A percentile compares a stretch with the other conserved stretches of the same genome.
Evolutionary conservation across 805 yeast genomes (phyloP).

Genomic region (Teunomyces aglyptinius): DNA sequence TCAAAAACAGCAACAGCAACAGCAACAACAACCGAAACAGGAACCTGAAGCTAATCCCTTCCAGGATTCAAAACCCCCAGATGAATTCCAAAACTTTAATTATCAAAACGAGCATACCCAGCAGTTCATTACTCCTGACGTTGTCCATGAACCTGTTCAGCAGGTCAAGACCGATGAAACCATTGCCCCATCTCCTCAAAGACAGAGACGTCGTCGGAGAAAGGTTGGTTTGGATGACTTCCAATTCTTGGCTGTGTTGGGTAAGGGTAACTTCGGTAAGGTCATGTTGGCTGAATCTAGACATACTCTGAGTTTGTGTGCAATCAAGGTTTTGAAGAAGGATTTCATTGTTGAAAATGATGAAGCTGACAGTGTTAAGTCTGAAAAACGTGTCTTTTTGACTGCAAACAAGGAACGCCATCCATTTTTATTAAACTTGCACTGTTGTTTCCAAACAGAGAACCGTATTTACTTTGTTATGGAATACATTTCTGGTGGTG

Average conservation of each 20-base stretch:
- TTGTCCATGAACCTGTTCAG: constrained; percentile 1
- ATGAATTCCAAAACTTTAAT: constrained; percentile 23
- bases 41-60: constrained; percentile 6
- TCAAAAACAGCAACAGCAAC: not conserved
- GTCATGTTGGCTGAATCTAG: constrained; percentile 96
- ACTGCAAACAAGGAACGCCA: constrained; percentile 84
- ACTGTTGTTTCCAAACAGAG: constrained; percentile 97
- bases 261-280: constrained; percentile 98
- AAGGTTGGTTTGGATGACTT: constrained; percentile 93
- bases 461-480: constrained; percentile 96
- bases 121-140: constrained; percentile 14
- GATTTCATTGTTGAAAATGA: constrained; percentile 94
- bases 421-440: constrained; percentile 88
- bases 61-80: constrained; percentile 8
- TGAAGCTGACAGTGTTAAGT: constrained; percentile 91
- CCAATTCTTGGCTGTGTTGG: constrained; percentile 89
- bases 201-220: constrained; percentile 47
- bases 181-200: constrained; percentile 17
- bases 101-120: constrained; percentile 23
- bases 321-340: constrained; percentile 94
- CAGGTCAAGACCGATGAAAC: not conserved
- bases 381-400: constrained; percentile 88
- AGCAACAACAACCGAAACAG: not conserved
- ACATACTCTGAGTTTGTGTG: constrained; percentile 77
- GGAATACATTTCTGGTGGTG: constrained; percentile 98